A percentile compares a stretch with the other conserved stretches of the same genome.
These are phyloP conservation scores for Daldinia concentrica DNA, from an alignment of 495 filamentous ascomycete genomes.

Conservation along the genomic window DNA sequence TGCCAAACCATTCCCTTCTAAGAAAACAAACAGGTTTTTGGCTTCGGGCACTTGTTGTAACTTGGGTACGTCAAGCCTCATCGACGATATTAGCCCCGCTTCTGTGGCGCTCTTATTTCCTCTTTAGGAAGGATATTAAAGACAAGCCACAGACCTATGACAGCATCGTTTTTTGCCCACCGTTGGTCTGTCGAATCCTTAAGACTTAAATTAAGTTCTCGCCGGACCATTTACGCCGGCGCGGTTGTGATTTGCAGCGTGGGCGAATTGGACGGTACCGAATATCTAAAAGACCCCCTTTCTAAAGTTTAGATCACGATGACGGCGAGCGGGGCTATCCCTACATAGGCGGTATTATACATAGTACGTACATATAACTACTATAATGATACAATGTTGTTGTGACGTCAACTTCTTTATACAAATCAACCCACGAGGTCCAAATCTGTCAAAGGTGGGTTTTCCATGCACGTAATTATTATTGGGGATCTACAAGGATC, in stretches of 20 bases:
- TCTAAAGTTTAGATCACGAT: slow-evolving; percentile 30
- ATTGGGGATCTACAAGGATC: slow-evolving; percentile 10
- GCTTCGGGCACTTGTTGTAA: not conserved
- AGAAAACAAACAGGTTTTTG: slow-evolving; percentile 32
- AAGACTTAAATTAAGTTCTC: slow-evolving; percentile 3
- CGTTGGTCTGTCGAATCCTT: slow-evolving; percentile 1
- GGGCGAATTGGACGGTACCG: not conserved
- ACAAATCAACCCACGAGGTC: slow-evolving; percentile 23
- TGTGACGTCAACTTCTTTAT: slow-evolving; percentile 37
- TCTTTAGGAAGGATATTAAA: slow-evolving; percentile 19
- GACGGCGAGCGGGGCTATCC: slow-evolving; percentile 31
- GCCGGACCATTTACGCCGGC: slow-evolving; percentile 34
- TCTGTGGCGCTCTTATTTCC: slow-evolving; percentile 27
- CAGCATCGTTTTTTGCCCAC: not conserved
- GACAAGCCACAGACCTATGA: slow-evolving; percentile 32
- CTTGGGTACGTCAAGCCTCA: slow-evolving; percentile 10
- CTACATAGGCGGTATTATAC: not conserved
- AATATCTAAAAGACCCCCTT: not conserved
- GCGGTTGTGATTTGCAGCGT: not conserved
- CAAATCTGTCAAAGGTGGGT: slow-evolving; percentile 7
- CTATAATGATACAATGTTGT: not conserved
- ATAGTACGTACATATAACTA: no score
- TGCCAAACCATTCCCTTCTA: slow-evolving; percentile 17
- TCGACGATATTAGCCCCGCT: slow-evolving; percentile 8
- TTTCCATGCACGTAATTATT: slow-evolving; percentile 31